Evolutionary conservation across 2,329 filamentous ascomycete species (phyloP).

Genomic region (Ophiostoma himal-ulmi): DNA sequence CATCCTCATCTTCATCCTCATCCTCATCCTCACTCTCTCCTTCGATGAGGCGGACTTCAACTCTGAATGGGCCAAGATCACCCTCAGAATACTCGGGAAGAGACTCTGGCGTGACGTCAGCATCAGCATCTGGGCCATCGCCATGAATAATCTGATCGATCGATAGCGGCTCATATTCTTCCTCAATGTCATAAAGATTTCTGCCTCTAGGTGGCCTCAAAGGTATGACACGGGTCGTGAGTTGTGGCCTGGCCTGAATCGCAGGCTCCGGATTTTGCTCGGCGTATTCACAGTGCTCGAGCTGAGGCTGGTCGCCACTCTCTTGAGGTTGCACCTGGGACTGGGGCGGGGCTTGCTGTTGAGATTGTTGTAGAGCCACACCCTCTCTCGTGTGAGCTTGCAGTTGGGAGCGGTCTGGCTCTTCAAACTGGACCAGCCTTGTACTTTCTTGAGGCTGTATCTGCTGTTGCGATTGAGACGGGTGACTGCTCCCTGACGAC

Average conservation of each 20-base stretch:
- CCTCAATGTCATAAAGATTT: not conserved
- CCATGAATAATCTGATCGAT: not conserved
- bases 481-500: not conserved
- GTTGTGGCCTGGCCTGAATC: not conserved
- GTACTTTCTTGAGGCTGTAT: not conserved
- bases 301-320: not conserved
- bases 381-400: not conserved
- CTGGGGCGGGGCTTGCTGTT: too few relatives aligned
- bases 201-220: not conserved
- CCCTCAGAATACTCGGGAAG: too few relatives aligned
- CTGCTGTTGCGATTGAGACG: not conserved
- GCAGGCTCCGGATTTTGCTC: not conserved
- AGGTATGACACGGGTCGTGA: not conserved
- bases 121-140: not conserved
- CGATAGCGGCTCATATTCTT: not conserved
- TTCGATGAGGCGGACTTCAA: too few relatives aligned
- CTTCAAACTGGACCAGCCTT: not conserved
- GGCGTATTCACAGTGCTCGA: not conserved
- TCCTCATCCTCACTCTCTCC: not conserved
- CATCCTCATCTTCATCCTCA: not conserved
- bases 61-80: too few relatives aligned
- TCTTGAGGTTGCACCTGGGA: not conserved
- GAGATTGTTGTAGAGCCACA: too few relatives aligned
- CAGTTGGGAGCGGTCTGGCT: not conserved
- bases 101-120: too few relatives aligned